Evolutionary conservation across 768 basidiomycete species (phyloP).

Genomic region (Filobasidium wieringae): DNA sequence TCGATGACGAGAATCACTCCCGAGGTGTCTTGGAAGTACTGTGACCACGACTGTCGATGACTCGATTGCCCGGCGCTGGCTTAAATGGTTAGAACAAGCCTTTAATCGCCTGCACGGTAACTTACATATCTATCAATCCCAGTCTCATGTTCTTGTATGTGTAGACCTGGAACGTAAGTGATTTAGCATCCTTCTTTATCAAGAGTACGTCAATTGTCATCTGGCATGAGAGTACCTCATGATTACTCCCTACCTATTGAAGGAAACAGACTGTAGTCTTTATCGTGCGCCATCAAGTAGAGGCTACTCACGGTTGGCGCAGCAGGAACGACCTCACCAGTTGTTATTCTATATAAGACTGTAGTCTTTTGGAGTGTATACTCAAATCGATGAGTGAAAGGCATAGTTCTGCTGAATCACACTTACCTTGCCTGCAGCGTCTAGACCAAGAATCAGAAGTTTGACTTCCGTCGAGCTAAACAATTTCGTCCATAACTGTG

Average conservation of each 20-base stretch:
- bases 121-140: conserved; percentile 35
- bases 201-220: neutral
- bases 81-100: neutral
- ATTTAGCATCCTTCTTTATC: neutral
- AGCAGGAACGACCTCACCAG: conserved; percentile 37
- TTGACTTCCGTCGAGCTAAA: conserved; percentile 37
- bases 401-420: neutral
- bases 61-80: conserved; percentile 35
- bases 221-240: neutral
- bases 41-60: conserved; percentile 31
- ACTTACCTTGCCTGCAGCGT: conserved; percentile 34
- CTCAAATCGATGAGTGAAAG: neutral
- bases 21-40: conserved; percentile 34
- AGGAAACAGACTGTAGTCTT: neutral
- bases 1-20: conserved; percentile 39
- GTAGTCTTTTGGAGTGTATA: conserved; percentile 22
- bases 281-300: conserved; percentile 11
- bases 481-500: conserved; percentile 31
- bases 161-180: conserved; percentile 21
- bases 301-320: conserved; percentile 38
- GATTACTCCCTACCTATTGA: neutral
- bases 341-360: conserved; percentile 36
- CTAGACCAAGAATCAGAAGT: conserved; percentile 37
- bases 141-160: conserved; percentile 39
- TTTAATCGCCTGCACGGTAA: neutral